Evolutionary conservation across 371 early-diverging fungal genomes (phyloP), one percentile per base, ranked within the genome.

Genomic region (Conidiobolus incongruus): DNA sequence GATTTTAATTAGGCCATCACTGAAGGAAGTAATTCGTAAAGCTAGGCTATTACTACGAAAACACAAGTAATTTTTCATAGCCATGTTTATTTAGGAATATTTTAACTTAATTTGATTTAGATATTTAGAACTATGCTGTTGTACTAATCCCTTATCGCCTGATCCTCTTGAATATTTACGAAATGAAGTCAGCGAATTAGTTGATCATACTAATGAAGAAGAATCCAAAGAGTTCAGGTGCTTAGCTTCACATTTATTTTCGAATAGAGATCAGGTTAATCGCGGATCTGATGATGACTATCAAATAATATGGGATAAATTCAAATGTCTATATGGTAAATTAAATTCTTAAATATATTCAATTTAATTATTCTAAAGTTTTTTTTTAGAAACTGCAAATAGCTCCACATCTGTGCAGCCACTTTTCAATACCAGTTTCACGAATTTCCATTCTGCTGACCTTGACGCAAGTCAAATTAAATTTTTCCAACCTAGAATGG

Each of bases 141-240:
- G 32, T 23, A n/a, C n/a, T n/a, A n/a, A n/a, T n/a, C n/a, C n/a
- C n/a, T n/a, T n/a, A n/a, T 12, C 24, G 17, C 28, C 26, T 20
- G 16, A 60, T 13, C 59, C 63, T n/a, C 39, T 56, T 13, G 38
- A 45, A 15, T 89, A 72, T 48, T 61, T 89, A 24, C 71, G 73
- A 45, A 55, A 55, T 0, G 55, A 78, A 22, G 59, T 89, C 10
- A 52, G 64, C 0, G 62, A 62, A 5, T 57, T 75, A 2, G 80
- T 85, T 2, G 60, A 82, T 52, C 81, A 81, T 47, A 51, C 52
- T 3, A 62, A 72, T 52, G 59, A 54, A 38, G 50, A 52, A 13
- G 83, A 84, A 46, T 55, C 65, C 13, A 56, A 54, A 10, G 66
- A 69, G 33, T 81, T 88, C 43, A 62, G 68, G 34, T 56, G 68